Base-by-base conservation (phyloP, 2,329 filamentous ascomycete genomes). In the Colletotrichum sp. region DNA sequence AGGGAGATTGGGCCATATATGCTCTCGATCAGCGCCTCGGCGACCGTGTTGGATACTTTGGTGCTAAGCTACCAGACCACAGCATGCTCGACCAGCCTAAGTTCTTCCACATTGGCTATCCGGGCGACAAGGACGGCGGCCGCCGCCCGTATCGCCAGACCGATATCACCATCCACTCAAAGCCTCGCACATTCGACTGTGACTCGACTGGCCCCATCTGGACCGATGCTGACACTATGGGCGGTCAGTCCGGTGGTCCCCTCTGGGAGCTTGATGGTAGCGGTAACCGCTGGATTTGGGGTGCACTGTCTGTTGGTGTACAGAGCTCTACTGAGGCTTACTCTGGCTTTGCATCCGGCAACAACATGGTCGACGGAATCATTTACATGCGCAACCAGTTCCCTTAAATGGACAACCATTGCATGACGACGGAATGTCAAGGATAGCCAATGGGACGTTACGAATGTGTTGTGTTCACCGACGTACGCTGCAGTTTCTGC, bases 1-100 rank as follows among this genome's bases (percentile, higher is more conserved):
- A 79, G 74, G 72, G 72, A 16, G 80, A 82, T 78, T 81, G 80
- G 79, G 77, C 79, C 64, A 77, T 82, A 63, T 71, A 79, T 32
- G 75, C 81, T 63, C 72, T 81, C 49, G 76, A 80, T 66, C 32
- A 78, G 12, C 79, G 80, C 32, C 77, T 82, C 6, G 80, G 80
- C 34, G 80, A 82, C 28, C 13, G 72, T 12, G 69, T 73, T 12
- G 80, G 80, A 24, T 80, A 75, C 57, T 76, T 81, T 28, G 79
- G 80, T 30, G 79, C 76, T 62, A 71, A 69, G 65, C 34, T 69
- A 8, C 71, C 75, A 16, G 75, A 78, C 26, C 72, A 77, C 26
- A 66, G 24, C n/a, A 57, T 64, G 39, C 24, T 74, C 9, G 73
- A 77, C 39, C 72, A 59, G 52, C 72, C 75, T 30, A 65, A 69